Evolutionary conservation across 1,284 basidiomycete species (phyloP), one percentile per base, ranked within the genome.

Genomic region (Puccinia polysora): DNA sequence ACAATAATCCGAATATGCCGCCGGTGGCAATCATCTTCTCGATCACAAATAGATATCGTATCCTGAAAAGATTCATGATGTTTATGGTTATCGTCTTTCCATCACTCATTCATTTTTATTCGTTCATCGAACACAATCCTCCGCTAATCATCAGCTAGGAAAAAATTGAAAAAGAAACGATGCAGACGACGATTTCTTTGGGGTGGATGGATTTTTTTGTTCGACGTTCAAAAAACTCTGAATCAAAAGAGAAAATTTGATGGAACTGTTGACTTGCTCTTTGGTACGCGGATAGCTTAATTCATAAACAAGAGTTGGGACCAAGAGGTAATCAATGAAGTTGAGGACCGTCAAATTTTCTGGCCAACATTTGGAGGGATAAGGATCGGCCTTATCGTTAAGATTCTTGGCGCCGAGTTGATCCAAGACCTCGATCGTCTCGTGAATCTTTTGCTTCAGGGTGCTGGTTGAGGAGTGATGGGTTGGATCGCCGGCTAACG

Each of bases 11-110:
- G 81, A 98, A 97, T 0, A 94, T 97, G 55, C 95, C 95, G 78
- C 97, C 91, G 2, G 91, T 94, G 30, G 94, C 95, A 3, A 90
- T 85, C 0, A 89, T 89, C 83, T 97, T 97, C 81, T 98, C 95
- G 74, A 97, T 86, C 2, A 98, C 84, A 78, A 97, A 97, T 18
- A 90, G 78, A 0, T 91, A 92, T 2, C 94, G 38, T 32, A 49
- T 38, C 36, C 64, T 67, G 38, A 18, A 55, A n/a, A n/a, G n/a
- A n/a, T n/a, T n/a, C n/a, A n/a, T n/a, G n/a, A n/a, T n/a, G n/a
- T n/a, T n/a, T n/a, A n/a, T n/a, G n/a, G n/a, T n/a, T n/a, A n/a
- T n/a, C n/a, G n/a, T n/a, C n/a, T n/a, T n/a, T n/a, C n/a, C n/a
- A n/a, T n/a, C n/a, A n/a, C n/a, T n/a, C n/a, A n/a, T n/a, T n/a